A percentile compares a stretch with the other conserved stretches of the same genome.
These are phyloP conservation scores for Berkeleyomyces basicola DNA, from an alignment of 2,329 filamentous ascomycete genomes.

Conservation along the genomic window DNA sequence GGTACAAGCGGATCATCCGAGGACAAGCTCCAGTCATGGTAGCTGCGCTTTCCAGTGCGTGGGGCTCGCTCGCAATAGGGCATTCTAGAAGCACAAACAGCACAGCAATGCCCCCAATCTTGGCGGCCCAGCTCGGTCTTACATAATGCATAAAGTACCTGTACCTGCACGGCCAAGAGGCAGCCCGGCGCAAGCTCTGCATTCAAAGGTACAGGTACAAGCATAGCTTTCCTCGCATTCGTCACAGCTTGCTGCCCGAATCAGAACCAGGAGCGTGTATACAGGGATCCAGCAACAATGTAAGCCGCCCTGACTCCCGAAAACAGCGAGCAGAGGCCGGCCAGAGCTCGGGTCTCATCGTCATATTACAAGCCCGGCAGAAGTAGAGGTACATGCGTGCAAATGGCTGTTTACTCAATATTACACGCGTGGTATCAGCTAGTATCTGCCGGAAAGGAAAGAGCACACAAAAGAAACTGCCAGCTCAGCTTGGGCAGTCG, in stretches of 20 bases:
- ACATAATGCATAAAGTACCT: too few species aligned
- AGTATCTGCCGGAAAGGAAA: not conserved
- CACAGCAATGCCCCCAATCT: not conserved
- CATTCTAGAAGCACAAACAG: not conserved
- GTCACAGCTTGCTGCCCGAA: too few species aligned
- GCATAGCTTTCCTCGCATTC: too few species aligned
- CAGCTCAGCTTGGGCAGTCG: not conserved
- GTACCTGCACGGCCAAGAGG: too few species aligned
- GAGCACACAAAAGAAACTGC: not conserved
- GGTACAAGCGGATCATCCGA: not conserved
- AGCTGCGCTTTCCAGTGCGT: too few species aligned
- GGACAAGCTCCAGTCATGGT: not conserved
- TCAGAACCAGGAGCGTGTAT: too few species aligned
- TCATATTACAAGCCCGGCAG: not conserved
- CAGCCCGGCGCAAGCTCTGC: too few species aligned
- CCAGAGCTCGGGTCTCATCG: not conserved
- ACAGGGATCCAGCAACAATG: not conserved
- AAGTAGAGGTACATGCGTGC: not conserved
- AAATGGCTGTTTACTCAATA: too few species aligned
- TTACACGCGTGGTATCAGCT: too few species aligned
- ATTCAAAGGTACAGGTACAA: too few species aligned
- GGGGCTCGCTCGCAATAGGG: not conserved
- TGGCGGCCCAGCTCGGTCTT: too few species aligned
- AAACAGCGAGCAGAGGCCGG: not conserved
- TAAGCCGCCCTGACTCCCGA: not conserved